Base-by-base conservation (phyloP, 176 grass and related monocot species). In the Cymbopogon citratus region DNA sequence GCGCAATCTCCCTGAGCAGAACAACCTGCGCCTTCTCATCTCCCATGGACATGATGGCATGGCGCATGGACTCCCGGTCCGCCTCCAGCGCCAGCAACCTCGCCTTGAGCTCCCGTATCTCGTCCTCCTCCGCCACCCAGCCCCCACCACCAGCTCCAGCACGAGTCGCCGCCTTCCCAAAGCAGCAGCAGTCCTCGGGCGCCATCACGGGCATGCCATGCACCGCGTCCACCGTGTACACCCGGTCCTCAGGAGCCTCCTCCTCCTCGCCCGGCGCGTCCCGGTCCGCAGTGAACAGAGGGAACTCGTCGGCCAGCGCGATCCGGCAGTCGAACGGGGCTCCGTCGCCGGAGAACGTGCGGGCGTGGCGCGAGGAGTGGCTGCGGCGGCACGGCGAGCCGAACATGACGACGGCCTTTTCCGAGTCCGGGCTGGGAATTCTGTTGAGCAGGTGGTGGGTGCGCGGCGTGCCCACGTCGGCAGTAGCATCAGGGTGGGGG, bases 11-110 rank as follows among this genome's bases (percentile, higher is more conserved):
- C 71, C 89, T 92, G 84, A 91, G 75, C 74, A 94, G 70, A 27
- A 92, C 51, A 11, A 84, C 76, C 84, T 98, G 88, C 10, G 82
- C 81, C 70, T 93, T 98, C 52, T 94, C 77, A 9, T 90, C 63
- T n/a, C 91, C 92, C 78, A 93, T 79, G 21, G 90, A 91, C 74
- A 93, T 67, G 73, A 98, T 93, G 40, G 90, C 85, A 16, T 94
- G 86, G n/a, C 82, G 85, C 92, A 94, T 90, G 1, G 92, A 89
- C 80, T 98, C 95, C 61, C 90, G 83, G 27, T 98, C 90, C 5
- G 92, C 92, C 79, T 98, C 95, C 6, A 94, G 79, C 12, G 81
- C 92, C 23, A 74, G 90, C 81, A 98, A 23, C 66, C 90, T 91
- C 11, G 81, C 71, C 12, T 80, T 89, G 69, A 98, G 90, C 81